A percentile compares a stretch with the other conserved stretches of the same genome.
phyloP scores from a whole-genome alignment of 2,329 filamentous ascomycete species.

The Diplodia seriata region DNA sequence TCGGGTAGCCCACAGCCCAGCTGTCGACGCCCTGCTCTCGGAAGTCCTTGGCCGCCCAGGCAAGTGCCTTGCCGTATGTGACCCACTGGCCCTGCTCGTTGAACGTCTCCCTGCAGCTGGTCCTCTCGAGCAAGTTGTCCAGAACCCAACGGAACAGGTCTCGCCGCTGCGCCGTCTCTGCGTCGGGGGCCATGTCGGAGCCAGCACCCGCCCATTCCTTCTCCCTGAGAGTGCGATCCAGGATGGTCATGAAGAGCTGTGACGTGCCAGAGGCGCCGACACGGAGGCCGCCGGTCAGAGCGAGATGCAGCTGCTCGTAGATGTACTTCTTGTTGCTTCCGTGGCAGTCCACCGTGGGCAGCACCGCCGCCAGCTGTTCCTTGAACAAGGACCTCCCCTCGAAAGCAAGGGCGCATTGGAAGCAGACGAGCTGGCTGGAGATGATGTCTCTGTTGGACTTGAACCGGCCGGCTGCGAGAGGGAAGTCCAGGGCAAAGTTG shows the following conservation, averaged over 20 bases:
- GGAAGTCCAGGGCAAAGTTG: conserved; percentile 46
- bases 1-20: conserved; percentile 44
- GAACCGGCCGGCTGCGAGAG: conserved; percentile 42
- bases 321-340: conserved; percentile 45
- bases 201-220: conserved; percentile 43
- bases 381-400: conserved; percentile 42
- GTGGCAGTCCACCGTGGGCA: conserved; percentile 42
- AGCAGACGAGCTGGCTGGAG: conserved; percentile 46
- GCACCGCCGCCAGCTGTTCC: conserved; percentile 41
- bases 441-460: conserved; percentile 39
- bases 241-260: conserved; percentile 45
- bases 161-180: conserved; percentile 37
- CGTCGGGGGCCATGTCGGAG: conserved; percentile 14
- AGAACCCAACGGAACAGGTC: conserved; percentile 43
- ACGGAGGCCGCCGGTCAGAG: conserved; percentile 41
- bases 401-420: conserved; percentile 44
- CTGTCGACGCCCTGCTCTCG: conserved; percentile 40
- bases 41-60: conserved; percentile 42
- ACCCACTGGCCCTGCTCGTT: conserved; percentile 43
- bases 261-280: conserved; percentile 43
- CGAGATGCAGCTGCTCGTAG: conserved; percentile 44
- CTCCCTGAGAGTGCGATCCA: conserved; percentile 39
- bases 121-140: conserved; percentile 40
- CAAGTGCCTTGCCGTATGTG: conserved; percentile 40
- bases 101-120: conserved; percentile 43